These are phyloP conservation scores for Coelastrella sp. DNA, from an alignment of 139 green algal genomes.

Conservation along the genomic window DNA sequence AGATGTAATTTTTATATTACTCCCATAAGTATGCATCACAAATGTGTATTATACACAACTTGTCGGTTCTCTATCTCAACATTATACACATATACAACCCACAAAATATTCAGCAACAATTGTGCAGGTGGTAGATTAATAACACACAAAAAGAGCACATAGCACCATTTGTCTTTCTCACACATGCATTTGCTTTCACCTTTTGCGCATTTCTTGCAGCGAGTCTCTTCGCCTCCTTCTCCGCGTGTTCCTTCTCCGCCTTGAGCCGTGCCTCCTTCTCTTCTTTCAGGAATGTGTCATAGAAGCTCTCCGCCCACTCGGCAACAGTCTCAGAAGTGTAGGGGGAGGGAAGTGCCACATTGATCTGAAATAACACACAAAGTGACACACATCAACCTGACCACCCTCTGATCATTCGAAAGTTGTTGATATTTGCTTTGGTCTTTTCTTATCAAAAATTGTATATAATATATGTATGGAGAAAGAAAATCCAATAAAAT, in stretches of 20 bases:
- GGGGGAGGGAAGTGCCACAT: conserved; percentile 7
- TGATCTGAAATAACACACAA: neutral
- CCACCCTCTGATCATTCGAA: neutral
- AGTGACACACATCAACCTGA: neutral
- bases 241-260: conserved; percentile 37
- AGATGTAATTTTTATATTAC: too few species aligned
- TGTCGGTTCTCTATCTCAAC: neutral
- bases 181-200: too few species aligned
- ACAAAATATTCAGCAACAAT: too few species aligned
- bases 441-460: too few species aligned
- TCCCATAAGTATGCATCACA: too few species aligned
- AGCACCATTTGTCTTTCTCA: too few species aligned
- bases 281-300: conserved; percentile 62
- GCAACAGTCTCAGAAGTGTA: conserved; percentile 20
- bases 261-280: conserved; percentile 44
- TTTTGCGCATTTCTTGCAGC: conserved; percentile 53
- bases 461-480: too few species aligned
- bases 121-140: too few species aligned
- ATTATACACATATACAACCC: neutral
- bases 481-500: too few species aligned
- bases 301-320: conserved; percentile 59
- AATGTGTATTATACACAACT: too few species aligned
- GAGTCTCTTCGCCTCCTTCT: conserved; percentile 30
- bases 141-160: too few species aligned
- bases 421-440: too few species aligned